A percentile compares a stretch with the other conserved stretches of the same genome.
Evolutionary conservation across 768 basidiomycete species (phyloP).

Genomic region (Tricholoma furcatifolium): DNA sequence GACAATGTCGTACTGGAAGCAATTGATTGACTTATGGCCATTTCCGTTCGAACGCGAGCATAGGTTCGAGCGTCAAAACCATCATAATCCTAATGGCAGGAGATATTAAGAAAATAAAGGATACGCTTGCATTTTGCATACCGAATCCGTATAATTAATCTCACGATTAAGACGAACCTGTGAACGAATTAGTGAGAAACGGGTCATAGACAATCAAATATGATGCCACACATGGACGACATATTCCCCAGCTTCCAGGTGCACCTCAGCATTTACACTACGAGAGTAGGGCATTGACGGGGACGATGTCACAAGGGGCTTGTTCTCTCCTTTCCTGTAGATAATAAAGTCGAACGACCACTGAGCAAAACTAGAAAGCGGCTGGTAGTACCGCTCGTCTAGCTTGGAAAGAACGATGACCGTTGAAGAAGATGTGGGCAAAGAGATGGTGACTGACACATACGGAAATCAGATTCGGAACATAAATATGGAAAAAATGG

Average conservation of each 20-base stretch:
- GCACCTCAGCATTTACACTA: not conserved
- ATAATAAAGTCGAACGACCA: not conserved
- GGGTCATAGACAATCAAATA: not conserved
- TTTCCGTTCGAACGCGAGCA: slow-evolving; percentile 26
- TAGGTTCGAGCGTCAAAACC: slow-evolving; percentile 13
- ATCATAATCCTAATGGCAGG: not conserved
- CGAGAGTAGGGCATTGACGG: not conserved
- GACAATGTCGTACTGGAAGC: slow-evolving; percentile 27
- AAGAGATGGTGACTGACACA: not conserved
- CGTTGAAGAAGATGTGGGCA: not conserved
- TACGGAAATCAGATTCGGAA: not conserved
- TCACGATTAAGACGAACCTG: not conserved
- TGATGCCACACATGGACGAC: not conserved
- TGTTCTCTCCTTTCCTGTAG: not conserved
- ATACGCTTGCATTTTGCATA: not conserved
- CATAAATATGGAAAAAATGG: not conserved
- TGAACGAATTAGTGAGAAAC: not conserved
- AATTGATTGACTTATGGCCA: slow-evolving; percentile 30
- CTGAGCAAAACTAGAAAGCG: not conserved
- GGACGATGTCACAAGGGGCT: not conserved
- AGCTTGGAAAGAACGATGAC: not conserved
- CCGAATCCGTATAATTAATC: not conserved
- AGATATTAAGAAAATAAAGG: not conserved
- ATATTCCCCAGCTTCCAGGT: not conserved
- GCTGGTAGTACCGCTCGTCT: not conserved